phyloP scores from a whole-genome alignment of 441 rosid species.

The Isatis lusitanica region DNA sequence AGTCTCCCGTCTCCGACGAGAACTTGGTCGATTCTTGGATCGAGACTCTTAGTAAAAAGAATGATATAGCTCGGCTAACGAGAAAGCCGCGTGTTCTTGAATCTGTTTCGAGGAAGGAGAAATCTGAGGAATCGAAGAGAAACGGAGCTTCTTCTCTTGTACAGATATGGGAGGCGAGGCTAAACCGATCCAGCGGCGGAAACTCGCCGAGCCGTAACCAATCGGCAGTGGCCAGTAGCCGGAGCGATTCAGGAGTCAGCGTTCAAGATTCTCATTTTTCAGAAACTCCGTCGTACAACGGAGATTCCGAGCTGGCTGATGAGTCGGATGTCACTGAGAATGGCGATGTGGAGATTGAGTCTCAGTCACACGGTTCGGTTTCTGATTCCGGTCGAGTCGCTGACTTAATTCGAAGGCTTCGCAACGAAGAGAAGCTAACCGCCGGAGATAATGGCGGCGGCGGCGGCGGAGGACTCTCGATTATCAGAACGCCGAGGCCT shows the following conservation, averaged over 20 bases:
- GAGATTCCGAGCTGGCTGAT: conserved; percentile 37
- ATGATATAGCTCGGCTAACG: neutral
- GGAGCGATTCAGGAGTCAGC: conserved; percentile 30
- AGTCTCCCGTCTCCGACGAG: conserved; percentile 36
- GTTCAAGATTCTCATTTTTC: conserved; percentile 24
- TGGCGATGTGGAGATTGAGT: conserved; percentile 33
- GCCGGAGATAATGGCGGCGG: conserved; percentile 20
- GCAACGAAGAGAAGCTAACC: conserved; percentile 40
- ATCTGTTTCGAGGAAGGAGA: neutral
- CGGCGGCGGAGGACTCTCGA: conserved; percentile 11
- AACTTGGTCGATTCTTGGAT: conserved; percentile 35
- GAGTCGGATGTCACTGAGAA: conserved; percentile 21
- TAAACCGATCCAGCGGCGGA: conserved; percentile 42
- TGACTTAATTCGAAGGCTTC: conserved; percentile 61
- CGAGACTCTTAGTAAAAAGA: neutral
- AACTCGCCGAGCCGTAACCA: conserved; percentile 33
- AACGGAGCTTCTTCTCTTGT: conserved; percentile 80
- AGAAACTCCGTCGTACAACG: neutral
- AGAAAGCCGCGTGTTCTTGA: neutral
- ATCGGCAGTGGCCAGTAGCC: conserved; percentile 21
- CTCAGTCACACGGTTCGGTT: conserved; percentile 27
- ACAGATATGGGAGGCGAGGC: conserved; percentile 91
- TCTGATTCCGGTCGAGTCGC: conserved; percentile 50
- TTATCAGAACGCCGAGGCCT: conserved; percentile 24
- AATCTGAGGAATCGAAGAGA: conserved; percentile 7